Evolutionary conservation across 129 eudicot genomes (phyloP).

Genomic region (Heracleum sosnowskyi): DNA sequence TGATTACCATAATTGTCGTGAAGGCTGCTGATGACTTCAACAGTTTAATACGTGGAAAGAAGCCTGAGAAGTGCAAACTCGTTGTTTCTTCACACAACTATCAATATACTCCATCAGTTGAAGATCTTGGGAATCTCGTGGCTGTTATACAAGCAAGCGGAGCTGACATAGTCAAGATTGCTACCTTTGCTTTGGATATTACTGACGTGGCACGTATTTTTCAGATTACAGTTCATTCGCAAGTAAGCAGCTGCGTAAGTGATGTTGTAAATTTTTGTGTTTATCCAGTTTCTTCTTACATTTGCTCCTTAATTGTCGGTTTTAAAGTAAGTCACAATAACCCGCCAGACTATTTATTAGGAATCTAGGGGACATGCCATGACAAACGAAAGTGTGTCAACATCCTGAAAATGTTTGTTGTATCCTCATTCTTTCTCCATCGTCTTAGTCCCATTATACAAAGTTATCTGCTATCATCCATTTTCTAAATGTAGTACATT

Average conservation of each 20-base stretch:
- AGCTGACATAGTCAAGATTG: constrained; percentile 95
- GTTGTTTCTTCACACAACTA: constrained; percentile 94
- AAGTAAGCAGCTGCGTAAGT: constrained; percentile 62
- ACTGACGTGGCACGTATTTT: constrained; percentile 87
- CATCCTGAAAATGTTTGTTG: background rate
- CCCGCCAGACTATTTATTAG: background rate
- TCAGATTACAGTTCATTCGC: constrained; percentile 79
- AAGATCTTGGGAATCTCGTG: constrained; percentile 88
- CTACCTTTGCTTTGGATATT: constrained; percentile 83
- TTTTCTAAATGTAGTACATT: background rate
- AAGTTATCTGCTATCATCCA: background rate
- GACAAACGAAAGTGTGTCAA: background rate
- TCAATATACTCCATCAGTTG: constrained; percentile 69
- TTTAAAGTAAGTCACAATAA: background rate
- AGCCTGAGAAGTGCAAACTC: constrained; percentile 59
- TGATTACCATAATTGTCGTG: constrained; percentile 8
- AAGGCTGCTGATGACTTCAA: constrained; percentile 75
- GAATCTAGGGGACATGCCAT: background rate
- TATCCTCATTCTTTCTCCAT: background rate
- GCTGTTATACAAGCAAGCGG: constrained; percentile 87
- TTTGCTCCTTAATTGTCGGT: background rate
- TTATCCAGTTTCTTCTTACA: constrained; percentile 1
- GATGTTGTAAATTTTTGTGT: constrained; percentile 14
- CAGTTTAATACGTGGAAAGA: constrained; percentile 41
- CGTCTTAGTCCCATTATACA: no score